Evolutionary conservation across 805 yeast genomes (phyloP).

Genomic region (Schizosaccharomyces japonicus): DNA sequence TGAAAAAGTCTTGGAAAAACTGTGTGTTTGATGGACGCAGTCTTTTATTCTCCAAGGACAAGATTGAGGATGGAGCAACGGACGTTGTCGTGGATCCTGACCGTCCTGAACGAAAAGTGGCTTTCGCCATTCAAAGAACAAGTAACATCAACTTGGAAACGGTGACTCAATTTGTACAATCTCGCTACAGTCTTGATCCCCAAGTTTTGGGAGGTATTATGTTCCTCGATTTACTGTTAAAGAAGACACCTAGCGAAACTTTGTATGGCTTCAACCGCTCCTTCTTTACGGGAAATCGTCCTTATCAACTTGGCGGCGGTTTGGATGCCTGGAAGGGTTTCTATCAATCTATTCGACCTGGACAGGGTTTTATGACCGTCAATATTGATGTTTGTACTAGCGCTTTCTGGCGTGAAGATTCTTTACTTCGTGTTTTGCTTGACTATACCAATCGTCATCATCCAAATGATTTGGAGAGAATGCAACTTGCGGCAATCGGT

Average conservation of each 20-base stretch:
- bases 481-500: not conserved
- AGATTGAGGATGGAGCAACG: not conserved
- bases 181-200: conserved; percentile 6
- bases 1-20: not conserved
- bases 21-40: conserved; percentile 6
- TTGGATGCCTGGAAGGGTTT: conserved; percentile 15
- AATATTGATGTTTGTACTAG: conserved; percentile 15
- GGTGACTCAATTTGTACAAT: conserved; percentile 6
- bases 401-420: conserved; percentile 14
- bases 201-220: conserved; percentile 7
- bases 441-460: conserved; percentile 12
- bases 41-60: not conserved
- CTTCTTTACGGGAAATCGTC: conserved; percentile 4
- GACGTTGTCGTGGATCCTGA: conserved; percentile 1
- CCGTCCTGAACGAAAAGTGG: conserved; percentile 4
- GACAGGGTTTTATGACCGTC: conserved; percentile 13
- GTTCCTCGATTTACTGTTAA: conserved; percentile 8
- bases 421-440: conserved; percentile 13
- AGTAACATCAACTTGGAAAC: conserved; percentile 7
- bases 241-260: conserved; percentile 7
- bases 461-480: not conserved
- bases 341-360: conserved; percentile 15
- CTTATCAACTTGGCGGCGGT: conserved; percentile 10
- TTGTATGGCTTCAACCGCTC: not conserved
- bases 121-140: conserved; percentile 6